A percentile compares a stretch with the other conserved stretches of the same genome.
These are phyloP conservation scores for Monilinia aucupariae DNA, from an alignment of 2,329 filamentous ascomycete species.

Conservation along the genomic window DNA sequence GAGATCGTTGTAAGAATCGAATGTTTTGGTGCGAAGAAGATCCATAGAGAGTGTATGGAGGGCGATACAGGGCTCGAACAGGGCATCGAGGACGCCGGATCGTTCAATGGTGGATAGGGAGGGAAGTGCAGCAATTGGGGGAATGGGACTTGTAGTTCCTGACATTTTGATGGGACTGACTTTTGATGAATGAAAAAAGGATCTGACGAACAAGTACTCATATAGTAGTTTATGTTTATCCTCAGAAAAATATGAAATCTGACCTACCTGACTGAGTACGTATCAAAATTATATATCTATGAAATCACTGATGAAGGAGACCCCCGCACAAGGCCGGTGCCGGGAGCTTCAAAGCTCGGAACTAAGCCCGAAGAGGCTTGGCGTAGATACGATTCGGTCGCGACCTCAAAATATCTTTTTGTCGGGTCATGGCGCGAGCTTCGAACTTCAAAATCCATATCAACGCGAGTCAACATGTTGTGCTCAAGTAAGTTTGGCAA, in stretches of 20 bases:
- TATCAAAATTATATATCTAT: not conserved
- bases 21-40: slow-evolving; percentile 54
- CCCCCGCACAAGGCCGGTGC: slow-evolving; percentile 11
- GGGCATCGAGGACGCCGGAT: slow-evolving; percentile 60
- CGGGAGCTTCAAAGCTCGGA: not conserved
- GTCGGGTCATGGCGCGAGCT: slow-evolving; percentile 24
- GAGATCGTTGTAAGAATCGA: slow-evolving; percentile 62
- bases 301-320: slow-evolving; percentile 3
- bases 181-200: not conserved
- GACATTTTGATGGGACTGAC: not conserved
- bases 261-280: not conserved
- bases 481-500: slow-evolving; percentile 54
- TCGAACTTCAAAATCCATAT: slow-evolving; percentile 20
- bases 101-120: slow-evolving; percentile 51
- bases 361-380: slow-evolving; percentile 8
- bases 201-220: not conserved
- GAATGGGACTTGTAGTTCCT: slow-evolving; percentile 41
- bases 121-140: slow-evolving; percentile 51
- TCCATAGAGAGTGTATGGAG: slow-evolving; percentile 69
- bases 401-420: slow-evolving; percentile 19
- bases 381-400: slow-evolving; percentile 1
- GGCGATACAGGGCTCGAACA: slow-evolving; percentile 77
- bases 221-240: not conserved
- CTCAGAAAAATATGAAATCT: not conserved
- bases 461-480: slow-evolving; percentile 47